phyloP scores from a whole-genome alignment of 306 rosid species.

The Cicer cuneatum region DNA sequence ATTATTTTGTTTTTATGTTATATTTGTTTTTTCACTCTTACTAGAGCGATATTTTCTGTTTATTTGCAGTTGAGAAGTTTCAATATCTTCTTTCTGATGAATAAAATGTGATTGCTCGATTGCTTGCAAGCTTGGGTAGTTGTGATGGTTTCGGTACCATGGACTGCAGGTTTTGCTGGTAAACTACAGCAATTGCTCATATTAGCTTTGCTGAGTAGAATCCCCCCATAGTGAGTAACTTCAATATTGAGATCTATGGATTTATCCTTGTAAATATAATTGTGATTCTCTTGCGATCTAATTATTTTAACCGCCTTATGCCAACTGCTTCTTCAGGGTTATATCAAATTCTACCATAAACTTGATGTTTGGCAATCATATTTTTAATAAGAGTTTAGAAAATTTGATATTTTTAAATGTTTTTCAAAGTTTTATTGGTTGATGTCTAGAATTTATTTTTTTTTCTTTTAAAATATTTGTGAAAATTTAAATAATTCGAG shows the following conservation, averaged over 20 bases:
- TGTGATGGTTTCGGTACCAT: constrained; percentile 56
- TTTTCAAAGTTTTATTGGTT: not conserved
- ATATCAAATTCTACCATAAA: constrained; percentile 3
- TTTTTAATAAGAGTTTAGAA: no score
- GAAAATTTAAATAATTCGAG: no score
- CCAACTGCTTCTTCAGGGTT: constrained; percentile 25
- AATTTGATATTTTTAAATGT: no score
- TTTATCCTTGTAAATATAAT: constrained; percentile 46
- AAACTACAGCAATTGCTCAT: constrained; percentile 44
- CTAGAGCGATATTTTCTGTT: constrained; percentile 33
- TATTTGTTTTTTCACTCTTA: constrained; percentile 12
- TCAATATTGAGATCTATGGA: constrained; percentile 39
- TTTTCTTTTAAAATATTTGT: no score
- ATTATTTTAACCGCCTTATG: constrained; percentile 35
- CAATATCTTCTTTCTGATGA: constrained; percentile 46
- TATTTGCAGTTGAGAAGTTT: constrained; percentile 46
- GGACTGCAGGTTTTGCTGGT: constrained; percentile 37
- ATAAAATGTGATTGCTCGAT: constrained; percentile 44
- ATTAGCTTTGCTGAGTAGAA: constrained; percentile 36
- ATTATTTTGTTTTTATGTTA: constrained; percentile 10
- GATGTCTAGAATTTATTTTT: not conserved
- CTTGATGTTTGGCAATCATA: no score
- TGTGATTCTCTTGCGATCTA: constrained; percentile 18
- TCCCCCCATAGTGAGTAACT: constrained; percentile 22
- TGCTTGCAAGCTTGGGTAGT: constrained; percentile 44